Evolutionary conservation across 2,329 filamentous ascomycete species (phyloP), one percentile per base, ranked within the genome.

Genomic region (Apiospora kogelbergensis): DNA sequence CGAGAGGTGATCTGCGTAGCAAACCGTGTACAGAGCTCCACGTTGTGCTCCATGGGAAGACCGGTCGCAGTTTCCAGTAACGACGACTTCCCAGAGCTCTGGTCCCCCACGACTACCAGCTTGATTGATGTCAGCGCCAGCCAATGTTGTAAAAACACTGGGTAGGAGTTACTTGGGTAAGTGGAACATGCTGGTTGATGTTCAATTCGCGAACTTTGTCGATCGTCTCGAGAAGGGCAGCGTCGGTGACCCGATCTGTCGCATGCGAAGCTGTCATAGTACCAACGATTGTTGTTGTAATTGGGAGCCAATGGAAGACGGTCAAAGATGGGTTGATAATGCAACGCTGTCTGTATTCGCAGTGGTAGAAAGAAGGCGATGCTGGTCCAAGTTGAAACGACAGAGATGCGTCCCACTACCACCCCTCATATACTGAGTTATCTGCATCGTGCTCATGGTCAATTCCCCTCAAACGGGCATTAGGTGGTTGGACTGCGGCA

Each of bases 71-170:
- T 93, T 78, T 93, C 91, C 71, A 93, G 80, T 67, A 93, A 89
- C 7, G 90, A 92, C 81, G 89, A 91, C 84, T 93, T 93, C 78
- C 91, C 91, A 74, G 90, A 91, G 9, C 90, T 93, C 77, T 93
- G 91, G 76, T 91, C 92, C 73, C 91, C 91, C 63, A 93, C 90
- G 42, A 93, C 91, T 70, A 89, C 90, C 73, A 93, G 91, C 82
- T 93, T 74, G 76, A 37, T 17, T 3, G n/a, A 26, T 66, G 26
- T 67, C 40, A 57, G 48, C 15, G 5, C 2, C 11, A 44, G 20
- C 5, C 33, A 33, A 15, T 44, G 2, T 20, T 20, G 13, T n/a
- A n/a, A n/a, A 17, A 20, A 20, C 40, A 20, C 42, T n/a, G 6
- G 20, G 30, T 4, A 20, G 20, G 11, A 53, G 15, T 60, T 33